A percentile compares a stretch with the other conserved stretches of the same genome.
Conservation (phyloP, 192 early-diverging fungal genomes). For the Phlyctochytrium arcticum region DNA sequence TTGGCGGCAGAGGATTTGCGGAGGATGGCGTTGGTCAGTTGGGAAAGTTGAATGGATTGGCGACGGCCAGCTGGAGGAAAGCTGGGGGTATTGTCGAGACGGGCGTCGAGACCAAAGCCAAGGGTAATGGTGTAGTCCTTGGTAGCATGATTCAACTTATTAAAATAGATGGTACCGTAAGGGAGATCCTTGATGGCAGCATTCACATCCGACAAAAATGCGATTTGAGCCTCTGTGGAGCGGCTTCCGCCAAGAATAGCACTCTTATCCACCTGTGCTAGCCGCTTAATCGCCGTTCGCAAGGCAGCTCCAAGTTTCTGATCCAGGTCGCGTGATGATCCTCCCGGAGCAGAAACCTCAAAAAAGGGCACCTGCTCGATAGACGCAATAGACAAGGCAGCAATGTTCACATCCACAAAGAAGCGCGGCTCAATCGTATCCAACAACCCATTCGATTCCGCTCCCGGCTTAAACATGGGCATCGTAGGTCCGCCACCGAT, state of each 20-base stretch:
- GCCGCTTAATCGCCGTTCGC: slow-evolving; percentile 17
- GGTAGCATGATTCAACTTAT: slow-evolving; percentile 9
- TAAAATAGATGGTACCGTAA: slow-evolving; percentile 25
- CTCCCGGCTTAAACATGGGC: slow-evolving; percentile 19
- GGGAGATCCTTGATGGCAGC: slow-evolving; percentile 47
- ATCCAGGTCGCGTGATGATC: slow-evolving; percentile 20
- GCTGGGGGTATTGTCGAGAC: slow-evolving; percentile 36
- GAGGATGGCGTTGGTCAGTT: slow-evolving; percentile 36
- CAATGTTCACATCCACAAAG: slow-evolving; percentile 23
- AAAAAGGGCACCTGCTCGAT: slow-evolving; percentile 39
- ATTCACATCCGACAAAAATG: slow-evolving; percentile 15
- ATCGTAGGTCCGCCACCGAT: background rate
- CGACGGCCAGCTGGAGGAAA: slow-evolving; percentile 54
- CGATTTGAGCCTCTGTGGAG: slow-evolving; percentile 6
- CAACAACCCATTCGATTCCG: slow-evolving; percentile 28
- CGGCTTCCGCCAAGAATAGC: background rate
- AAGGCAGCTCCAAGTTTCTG: slow-evolving; percentile 12
- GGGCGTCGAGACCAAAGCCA: slow-evolving; percentile 38
- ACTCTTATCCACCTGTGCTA: slow-evolving; percentile 37
- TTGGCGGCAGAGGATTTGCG: slow-evolving; percentile 28
- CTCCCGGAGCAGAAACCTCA: background rate
- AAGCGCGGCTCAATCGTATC: slow-evolving; percentile 34
- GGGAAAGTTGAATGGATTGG: slow-evolving; percentile 41
- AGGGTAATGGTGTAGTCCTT: slow-evolving; percentile 24
- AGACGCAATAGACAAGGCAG: slow-evolving; percentile 6